Evolutionary conservation across 2,329 filamentous ascomycete genomes (phyloP).

Genomic region (Microdochium trichocladiopsis): DNA sequence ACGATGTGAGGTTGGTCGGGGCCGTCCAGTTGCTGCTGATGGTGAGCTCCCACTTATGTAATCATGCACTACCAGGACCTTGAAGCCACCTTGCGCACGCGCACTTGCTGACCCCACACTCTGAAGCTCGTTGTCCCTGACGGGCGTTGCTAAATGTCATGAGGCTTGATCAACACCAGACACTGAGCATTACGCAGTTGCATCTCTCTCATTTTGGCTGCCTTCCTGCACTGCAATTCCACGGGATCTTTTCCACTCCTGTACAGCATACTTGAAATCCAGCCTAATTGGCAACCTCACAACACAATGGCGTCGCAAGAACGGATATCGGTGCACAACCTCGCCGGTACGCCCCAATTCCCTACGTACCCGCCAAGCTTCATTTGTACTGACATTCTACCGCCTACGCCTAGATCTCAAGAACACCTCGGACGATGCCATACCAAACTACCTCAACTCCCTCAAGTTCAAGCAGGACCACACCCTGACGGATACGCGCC

Average conservation of each 20-base stretch:
- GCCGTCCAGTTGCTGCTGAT: neutral
- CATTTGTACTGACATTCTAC: neutral
- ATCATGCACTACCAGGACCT: neutral
- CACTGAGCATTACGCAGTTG: no score
- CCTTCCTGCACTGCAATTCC: neutral
- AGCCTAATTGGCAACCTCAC: neutral
- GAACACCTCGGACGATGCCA: conserved; percentile 91
- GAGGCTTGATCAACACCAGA: neutral
- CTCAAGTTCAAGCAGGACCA: conserved; percentile 81
- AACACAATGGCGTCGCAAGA: conserved; percentile 36
- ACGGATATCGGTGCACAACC: conserved; percentile 61
- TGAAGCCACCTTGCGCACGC: conserved; percentile 1
- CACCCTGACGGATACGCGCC: conserved; percentile 71
- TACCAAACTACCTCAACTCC: conserved; percentile 86
- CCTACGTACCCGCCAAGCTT: no score
- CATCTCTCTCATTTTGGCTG: neutral
- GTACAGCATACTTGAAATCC: no score
- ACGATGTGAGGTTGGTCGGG: neutral
- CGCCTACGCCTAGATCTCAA: conserved; percentile 66
- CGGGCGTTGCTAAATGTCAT: neutral
- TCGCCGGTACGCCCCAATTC: conserved; percentile 42
- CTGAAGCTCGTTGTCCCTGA: neutral
- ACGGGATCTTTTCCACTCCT: neutral
- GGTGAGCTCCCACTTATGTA: neutral
- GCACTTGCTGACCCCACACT: neutral